Conservation (phyloP, 768 basidiomycete species). For the Harrya chromipes region DNA sequence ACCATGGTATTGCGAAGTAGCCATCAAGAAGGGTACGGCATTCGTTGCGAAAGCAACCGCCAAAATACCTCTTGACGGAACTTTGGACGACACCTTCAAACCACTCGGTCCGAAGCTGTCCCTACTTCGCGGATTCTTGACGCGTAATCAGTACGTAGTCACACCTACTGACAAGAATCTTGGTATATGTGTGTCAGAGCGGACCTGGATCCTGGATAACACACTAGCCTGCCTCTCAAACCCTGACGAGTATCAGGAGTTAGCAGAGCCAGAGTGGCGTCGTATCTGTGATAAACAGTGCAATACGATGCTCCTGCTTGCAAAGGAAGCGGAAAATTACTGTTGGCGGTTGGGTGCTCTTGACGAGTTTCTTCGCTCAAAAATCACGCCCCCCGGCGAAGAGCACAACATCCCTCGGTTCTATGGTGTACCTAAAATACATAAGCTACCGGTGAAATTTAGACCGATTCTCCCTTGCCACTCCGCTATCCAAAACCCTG, state of each 20-base stretch:
- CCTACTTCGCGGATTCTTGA: not conserved
- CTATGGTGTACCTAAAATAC: conserved; percentile 15
- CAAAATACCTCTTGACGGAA: too few species aligned
- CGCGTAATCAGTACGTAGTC: not conserved
- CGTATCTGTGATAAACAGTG: too few species aligned
- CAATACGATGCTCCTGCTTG: too few species aligned
- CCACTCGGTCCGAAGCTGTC: conserved; percentile 6
- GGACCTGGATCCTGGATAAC: not conserved
- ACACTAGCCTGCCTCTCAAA: too few species aligned
- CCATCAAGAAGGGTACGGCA: not conserved
- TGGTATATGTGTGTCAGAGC: conserved; percentile 1
- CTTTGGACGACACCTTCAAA: not conserved
- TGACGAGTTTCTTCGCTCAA: too few species aligned
- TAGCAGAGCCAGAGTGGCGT: too few species aligned
- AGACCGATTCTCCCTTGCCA: not conserved
- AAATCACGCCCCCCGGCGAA: not conserved
- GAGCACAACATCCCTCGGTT: not conserved
- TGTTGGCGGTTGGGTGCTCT: too few species aligned
- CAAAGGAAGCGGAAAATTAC: too few species aligned
- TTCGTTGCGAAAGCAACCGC: not conserved
- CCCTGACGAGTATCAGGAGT: too few species aligned
- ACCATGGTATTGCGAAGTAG: conserved; percentile 1
- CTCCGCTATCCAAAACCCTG: not conserved
- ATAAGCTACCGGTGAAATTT: conserved; percentile 8
- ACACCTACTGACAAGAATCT: conserved; percentile 3